These are phyloP conservation scores for Lepidium africanum DNA, from an alignment of 345 rosid genomes.

Conservation along the genomic window DNA sequence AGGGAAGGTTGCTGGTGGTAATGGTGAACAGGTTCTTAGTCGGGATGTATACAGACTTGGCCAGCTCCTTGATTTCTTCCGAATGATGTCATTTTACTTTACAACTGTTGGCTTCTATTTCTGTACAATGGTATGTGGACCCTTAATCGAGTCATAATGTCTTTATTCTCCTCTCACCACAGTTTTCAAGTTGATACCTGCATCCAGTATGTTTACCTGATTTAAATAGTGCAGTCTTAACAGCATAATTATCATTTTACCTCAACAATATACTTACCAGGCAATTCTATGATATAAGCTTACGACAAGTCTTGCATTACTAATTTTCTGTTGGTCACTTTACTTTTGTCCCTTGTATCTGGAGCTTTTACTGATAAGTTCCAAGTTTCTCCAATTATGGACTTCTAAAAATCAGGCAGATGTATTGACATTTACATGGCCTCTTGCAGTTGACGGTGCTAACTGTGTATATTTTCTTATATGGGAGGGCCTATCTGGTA, in stretches of 20 bases:
- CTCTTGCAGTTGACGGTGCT: conserved; percentile 81
- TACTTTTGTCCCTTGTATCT: neutral
- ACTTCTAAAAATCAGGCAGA: neutral
- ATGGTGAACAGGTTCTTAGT: conserved; percentile 98
- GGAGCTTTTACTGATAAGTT: conserved; percentile 6
- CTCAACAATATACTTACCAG: neutral
- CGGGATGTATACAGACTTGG: conserved; percentile 98
- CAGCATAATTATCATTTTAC: neutral
- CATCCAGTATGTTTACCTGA: neutral
- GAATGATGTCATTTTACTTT: conserved; percentile 96
- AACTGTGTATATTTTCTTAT: conserved; percentile 78
- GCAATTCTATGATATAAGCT: neutral
- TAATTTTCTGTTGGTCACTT: neutral
- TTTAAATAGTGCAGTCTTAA: neutral
- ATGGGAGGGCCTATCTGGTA: conserved; percentile 93
- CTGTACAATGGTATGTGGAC: conserved; percentile 78
- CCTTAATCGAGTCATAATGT: neutral
- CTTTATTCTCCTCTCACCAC: neutral
- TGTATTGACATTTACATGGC: conserved; percentile 15
- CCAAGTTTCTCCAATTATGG: conserved; percentile 11
- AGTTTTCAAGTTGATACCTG: conserved; percentile 5
- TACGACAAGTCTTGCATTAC: neutral
- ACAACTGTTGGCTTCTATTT: conserved; percentile 93
- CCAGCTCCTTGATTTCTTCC: conserved; percentile 93
- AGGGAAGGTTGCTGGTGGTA: conserved; percentile 99